Base-by-base conservation (phyloP, 805 yeast species). In the Candida cerambycidarum region DNA sequence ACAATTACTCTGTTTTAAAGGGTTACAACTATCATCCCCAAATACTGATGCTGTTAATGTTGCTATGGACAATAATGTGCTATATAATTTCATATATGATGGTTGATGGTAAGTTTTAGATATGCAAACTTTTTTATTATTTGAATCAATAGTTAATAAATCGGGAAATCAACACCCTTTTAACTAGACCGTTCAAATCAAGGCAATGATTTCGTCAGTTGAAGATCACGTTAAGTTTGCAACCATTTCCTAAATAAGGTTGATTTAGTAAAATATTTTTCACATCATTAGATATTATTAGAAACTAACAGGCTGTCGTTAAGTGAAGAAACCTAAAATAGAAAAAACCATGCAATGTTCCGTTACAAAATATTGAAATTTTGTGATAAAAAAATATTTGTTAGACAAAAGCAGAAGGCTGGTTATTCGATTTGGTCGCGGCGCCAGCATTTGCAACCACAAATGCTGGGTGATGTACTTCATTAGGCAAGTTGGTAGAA, bases 1-100 rank as follows among this genome's bases (percentile, higher is more conserved):
- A 47, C 71, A 65, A n/a, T 37, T 38, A 3, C 46, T 21, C 12
- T 50, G 31, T 21, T 50, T 55, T 14, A 64, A 46, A 4, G 69
- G 71, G 41, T 65, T 57, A 45, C 71, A 64, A 15, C 36, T 27
- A 31, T 31, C 43, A 29, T 38, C 40, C 12, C 40, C 3, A n/a
- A 33, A 14, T 10, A 36, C 16, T 1, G 42, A 40, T 12, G 43
- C 16, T 23, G 45, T 27, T 16, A 48, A 46, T 14, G 41, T 27
- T n/a, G 39, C 39, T 15, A 27, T n/a, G 3, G 42, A 36, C 12
- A 43, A 18, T 23, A 47, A 41, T 15, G 43, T 41, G 16, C 24
- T 39, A 29, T 31, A 39, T 31, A 31, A 29, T 35, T 39, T 48
- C 47, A 45, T 48, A 11, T 10, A 32, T n/a, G n/a, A n/a, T n/a